Conservation (phyloP, 2,329 filamentous ascomycete genomes). For the Paracamarosporium sp. region DNA sequence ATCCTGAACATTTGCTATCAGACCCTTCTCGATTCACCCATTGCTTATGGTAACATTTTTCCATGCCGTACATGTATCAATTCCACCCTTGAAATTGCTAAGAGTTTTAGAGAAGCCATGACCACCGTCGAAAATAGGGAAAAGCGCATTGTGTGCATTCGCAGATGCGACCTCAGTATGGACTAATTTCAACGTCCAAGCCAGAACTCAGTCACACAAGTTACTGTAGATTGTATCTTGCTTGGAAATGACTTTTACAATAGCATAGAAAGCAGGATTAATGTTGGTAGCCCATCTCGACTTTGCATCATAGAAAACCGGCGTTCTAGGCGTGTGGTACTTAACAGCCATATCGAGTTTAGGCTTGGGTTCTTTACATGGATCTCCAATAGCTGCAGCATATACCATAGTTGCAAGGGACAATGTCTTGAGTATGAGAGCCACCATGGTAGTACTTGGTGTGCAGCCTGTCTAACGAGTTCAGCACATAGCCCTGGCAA, state of each 20-base stretch:
- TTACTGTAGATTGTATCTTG: slow-evolving; percentile 24
- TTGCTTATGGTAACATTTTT: slow-evolving; percentile 30
- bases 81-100: slow-evolving; percentile 29
- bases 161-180: slow-evolving; percentile 24
- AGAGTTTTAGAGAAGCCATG: slow-evolving; percentile 41
- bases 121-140: slow-evolving; percentile 45
- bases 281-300: slow-evolving; percentile 23
- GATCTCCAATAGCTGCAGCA: not conserved
- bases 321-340: not conserved
- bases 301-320: not conserved
- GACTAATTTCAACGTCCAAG: not conserved
- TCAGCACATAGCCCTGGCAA: not conserved
- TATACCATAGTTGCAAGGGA: not conserved
- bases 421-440: not conserved
- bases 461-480: not conserved
- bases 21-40: slow-evolving; percentile 20
- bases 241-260: slow-evolving; percentile 28
- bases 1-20: slow-evolving; percentile 32
- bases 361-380: not conserved
- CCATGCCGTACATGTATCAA: slow-evolving; percentile 35
- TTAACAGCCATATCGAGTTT: not conserved
- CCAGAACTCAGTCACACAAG: not conserved
- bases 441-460: not conserved
- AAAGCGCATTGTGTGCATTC: slow-evolving; percentile 34
- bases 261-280: slow-evolving; percentile 20